Base-by-base conservation (phyloP, 257 asterid species). In the Ocimum tenuiflorum region DNA sequence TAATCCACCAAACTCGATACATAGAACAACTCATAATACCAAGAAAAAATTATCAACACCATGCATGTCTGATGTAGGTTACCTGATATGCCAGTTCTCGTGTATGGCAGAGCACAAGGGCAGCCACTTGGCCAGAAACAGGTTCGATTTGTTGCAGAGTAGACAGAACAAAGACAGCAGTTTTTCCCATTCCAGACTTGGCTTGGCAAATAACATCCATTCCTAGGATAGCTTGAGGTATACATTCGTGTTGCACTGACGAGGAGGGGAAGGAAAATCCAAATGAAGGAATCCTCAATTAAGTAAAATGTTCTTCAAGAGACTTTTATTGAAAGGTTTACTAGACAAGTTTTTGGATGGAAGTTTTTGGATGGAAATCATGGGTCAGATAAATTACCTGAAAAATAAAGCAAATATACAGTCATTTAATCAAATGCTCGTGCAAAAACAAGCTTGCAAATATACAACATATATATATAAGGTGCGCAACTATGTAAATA, bases 171-270 rank as follows among this genome's bases (percentile, higher is more conserved):
- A 87, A 87, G 38, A 87, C 95, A 46, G 91, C 95, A 46, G 95
- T 84, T 77, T 87, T 87, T 24, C 95, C 91, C 95, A 87, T 88
- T n/a, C 95, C 95, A 63, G 92, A 88, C 80, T 88, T 88, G 7
- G 95, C 95, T 83, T 88, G 95, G 65, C 95, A 88, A 58, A 88
- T 85, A 59, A 88, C 92, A 81, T 88, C 95, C 95, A 85, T 83
- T 54, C 95, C 95, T 74, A 88, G 60, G 70, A 81, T 88, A 50
- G 95, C 95, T 83, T 88, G 95, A 13, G 95, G 92, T 63, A 88
- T 88, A 52, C 95, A 88, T 79, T 88, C 95, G 18, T 88, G 95
- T 88, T 88, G 95, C 77, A 88, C 94, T 88, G 84, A 75, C 53
- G 84, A 78, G 66, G 83, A 87, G 75, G 73, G 82, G 77, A 85